Conservation (phyloP, 2,329 filamentous ascomycete genomes). For the Epichloe gansuensis region DNA sequence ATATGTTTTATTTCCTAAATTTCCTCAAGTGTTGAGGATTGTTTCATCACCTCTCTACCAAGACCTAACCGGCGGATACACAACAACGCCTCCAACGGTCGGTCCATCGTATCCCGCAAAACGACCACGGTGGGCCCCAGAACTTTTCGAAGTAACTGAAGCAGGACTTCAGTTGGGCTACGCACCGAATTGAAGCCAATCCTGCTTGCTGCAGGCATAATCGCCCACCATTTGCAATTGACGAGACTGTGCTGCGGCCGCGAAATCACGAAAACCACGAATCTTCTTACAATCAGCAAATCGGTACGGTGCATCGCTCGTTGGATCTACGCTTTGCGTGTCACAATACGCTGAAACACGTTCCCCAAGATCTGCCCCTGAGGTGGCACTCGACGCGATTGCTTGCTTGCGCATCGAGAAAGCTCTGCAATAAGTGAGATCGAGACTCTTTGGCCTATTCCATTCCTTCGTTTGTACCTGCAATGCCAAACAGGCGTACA, state of each 20-base stretch:
- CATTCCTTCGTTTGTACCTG: neutral
- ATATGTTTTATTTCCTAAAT: neutral
- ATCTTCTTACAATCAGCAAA: neutral
- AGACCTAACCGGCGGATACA: neutral
- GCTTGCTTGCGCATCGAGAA: neutral
- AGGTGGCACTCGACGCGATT: neutral
- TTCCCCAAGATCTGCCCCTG: neutral
- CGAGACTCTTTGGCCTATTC: neutral
- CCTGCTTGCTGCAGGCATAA: neutral
- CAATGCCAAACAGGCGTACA: constrained; percentile 10
- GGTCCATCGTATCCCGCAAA: neutral
- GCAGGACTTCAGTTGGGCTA: constrained; percentile 5
- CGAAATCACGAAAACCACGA: neutral
- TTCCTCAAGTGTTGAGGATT: neutral
- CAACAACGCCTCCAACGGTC: constrained; percentile 1
- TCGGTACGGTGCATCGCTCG: neutral
- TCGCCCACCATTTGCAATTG: neutral
- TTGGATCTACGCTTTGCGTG: neutral
- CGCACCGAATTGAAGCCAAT: neutral
- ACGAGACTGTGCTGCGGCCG: neutral
- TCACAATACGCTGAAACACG: neutral
- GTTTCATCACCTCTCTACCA: neutral
- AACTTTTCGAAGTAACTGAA: neutral
- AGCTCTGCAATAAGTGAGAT: neutral
- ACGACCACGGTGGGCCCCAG: neutral